A percentile compares a stretch with the other conserved stretches of the same genome.
Conservation (phyloP, 306 rosid species). For the Dalbergia cultrata region DNA sequence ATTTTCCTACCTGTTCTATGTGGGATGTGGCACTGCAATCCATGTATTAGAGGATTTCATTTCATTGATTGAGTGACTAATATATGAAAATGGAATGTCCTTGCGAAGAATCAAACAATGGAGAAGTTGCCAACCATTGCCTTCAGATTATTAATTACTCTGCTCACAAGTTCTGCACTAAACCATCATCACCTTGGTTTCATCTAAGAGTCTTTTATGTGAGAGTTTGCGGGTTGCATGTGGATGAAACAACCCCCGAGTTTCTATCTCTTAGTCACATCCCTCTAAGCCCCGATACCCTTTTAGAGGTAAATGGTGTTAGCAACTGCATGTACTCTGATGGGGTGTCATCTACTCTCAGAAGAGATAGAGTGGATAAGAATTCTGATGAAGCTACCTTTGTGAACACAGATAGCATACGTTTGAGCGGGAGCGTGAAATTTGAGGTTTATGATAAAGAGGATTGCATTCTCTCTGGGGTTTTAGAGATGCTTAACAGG, state of each 20-base stretch:
- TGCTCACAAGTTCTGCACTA: conserved; percentile 66
- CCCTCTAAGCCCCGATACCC: conserved; percentile 81
- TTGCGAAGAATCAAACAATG: conserved; percentile 51
- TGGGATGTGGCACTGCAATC: too few species aligned
- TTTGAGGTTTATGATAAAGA: conserved; percentile 83
- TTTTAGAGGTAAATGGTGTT: conserved; percentile 86
- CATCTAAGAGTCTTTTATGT: conserved; percentile 92
- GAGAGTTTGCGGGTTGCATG: conserved; percentile 73
- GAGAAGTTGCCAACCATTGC: conserved; percentile 50
- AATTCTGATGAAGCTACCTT: conserved; percentile 86
- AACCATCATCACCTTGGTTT: conserved; percentile 72
- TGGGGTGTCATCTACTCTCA: conserved; percentile 79
- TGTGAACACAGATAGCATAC: conserved; percentile 84
- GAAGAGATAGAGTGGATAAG: conserved; percentile 86
- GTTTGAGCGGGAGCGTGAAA: conserved; percentile 78
- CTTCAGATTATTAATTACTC: conserved; percentile 73
- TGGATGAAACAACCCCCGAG: conserved; percentile 76
- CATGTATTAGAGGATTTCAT: conserved; percentile 42
- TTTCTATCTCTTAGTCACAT: conserved; percentile 75
- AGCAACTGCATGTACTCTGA: conserved; percentile 70
- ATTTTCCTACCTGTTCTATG: too few species aligned
- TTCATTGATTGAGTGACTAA: conserved; percentile 50
- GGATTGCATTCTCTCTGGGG: conserved; percentile 76
- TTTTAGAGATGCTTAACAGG: conserved; percentile 73
- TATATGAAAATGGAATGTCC: conserved; percentile 77